phyloP scores from a whole-genome alignment of 1,284 basidiomycete genomes.

The Laetiporus sulphureus region DNA sequence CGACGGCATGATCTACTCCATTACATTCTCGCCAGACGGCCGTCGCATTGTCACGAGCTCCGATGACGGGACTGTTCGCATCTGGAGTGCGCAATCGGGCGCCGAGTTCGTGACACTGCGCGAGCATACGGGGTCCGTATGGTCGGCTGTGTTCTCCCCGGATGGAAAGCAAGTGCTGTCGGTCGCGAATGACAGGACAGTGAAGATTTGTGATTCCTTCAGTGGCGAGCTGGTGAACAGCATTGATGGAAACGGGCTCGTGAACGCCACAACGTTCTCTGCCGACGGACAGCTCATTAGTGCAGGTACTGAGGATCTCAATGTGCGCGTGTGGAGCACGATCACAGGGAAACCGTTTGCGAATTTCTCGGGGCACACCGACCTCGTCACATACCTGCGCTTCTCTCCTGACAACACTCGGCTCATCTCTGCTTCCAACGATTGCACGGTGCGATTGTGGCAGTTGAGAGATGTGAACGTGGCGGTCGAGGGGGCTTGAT shows the following conservation, averaged over 20 bases:
- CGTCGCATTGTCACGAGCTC: slow-evolving; percentile 11
- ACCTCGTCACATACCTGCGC: not conserved
- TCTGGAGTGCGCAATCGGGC: slow-evolving; percentile 10
- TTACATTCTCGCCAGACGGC: slow-evolving; percentile 13
- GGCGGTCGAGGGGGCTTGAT: no score
- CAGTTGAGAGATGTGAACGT: no score
- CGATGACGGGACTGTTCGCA: slow-evolving; percentile 9
- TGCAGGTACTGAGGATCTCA: not conserved
- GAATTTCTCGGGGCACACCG: not conserved
- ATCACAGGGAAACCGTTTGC: not conserved
- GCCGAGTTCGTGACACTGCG: no score
- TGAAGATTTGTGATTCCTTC: not conserved
- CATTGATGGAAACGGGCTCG: not conserved
- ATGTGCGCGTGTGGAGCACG: not conserved
- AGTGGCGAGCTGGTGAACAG: not conserved
- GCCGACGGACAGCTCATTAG: not conserved
- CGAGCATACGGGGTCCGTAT: no score
- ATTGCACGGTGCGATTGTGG: not conserved
- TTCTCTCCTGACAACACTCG: not conserved
- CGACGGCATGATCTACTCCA: slow-evolving; percentile 8
- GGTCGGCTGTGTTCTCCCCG: not conserved
- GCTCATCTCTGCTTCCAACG: not conserved
- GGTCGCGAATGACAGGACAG: not conserved
- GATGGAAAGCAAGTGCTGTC: not conserved
- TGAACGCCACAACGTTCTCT: not conserved